Percentiles rank a stretch among this genome's conserved stretches.
Evolutionary conservation across 2,329 filamentous ascomycete genomes (phyloP).

Genomic region (Aspergillus spinulosporus): DNA sequence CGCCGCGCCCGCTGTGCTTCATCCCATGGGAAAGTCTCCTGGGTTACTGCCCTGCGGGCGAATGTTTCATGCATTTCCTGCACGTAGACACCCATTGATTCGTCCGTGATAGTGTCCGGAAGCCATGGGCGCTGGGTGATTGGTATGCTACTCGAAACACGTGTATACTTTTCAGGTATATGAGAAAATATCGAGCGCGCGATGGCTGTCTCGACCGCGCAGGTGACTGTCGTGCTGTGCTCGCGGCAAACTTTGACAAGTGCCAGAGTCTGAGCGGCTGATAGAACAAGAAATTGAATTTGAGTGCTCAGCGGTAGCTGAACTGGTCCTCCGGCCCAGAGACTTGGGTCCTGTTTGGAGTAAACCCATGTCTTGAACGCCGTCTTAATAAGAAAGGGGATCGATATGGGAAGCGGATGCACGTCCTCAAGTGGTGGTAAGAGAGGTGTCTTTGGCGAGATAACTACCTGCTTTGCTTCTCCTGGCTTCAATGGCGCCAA

Average conservation of each 20-base stretch:
- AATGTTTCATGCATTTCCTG: constrained; percentile 37
- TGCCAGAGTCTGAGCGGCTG: constrained; percentile 28
- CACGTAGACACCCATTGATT: constrained; percentile 42
- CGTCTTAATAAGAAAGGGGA: constrained; percentile 35
- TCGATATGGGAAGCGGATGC: constrained; percentile 42
- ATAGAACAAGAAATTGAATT: constrained; percentile 36
- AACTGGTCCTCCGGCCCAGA: constrained; percentile 40
- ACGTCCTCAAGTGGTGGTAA: constrained; percentile 44
- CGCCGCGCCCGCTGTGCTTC: constrained; percentile 34
- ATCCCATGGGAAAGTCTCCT: constrained; percentile 33
- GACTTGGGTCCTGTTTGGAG: constrained; percentile 28
- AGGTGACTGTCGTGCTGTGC: constrained; percentile 45
- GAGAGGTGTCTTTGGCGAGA: constrained; percentile 32
- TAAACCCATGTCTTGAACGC: constrained; percentile 38
- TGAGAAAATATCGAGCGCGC: constrained; percentile 41
- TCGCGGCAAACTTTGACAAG: constrained; percentile 38
- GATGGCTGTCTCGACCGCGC: constrained; percentile 41
- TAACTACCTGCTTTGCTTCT: constrained; percentile 25
- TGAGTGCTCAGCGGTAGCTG: constrained; percentile 26
- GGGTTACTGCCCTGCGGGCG: constrained; percentile 21
- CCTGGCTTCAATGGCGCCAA: constrained; percentile 13
- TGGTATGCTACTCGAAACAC: constrained; percentile 35
- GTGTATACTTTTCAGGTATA: constrained; percentile 31
- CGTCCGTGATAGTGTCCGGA: constrained; percentile 34
- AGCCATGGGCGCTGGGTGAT: constrained; percentile 45